These are phyloP conservation scores for Schizochytrium sp. DNA, from an alignment of 108 stramenopile species.

Conservation along the genomic window DNA sequence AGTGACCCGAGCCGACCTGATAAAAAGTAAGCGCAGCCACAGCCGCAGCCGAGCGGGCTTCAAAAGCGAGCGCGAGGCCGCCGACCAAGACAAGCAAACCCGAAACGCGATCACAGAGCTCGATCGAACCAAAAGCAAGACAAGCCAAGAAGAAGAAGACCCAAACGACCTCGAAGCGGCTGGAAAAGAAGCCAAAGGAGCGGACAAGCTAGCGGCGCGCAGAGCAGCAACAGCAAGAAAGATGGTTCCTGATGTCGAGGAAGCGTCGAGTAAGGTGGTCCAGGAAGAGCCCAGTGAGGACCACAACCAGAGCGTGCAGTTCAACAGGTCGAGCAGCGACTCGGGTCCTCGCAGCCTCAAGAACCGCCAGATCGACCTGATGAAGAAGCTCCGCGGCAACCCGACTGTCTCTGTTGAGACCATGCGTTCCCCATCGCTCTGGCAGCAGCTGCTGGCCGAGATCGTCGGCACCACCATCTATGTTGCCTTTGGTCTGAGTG, in stretches of 20 bases:
- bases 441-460: slow-evolving; percentile 52
- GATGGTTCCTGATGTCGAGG: not conserved
- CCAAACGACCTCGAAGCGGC: not conserved
- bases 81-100: no score
- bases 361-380: not conserved
- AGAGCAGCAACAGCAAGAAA: not conserved
- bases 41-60: no score
- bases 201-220: no score
- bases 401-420: not conserved
- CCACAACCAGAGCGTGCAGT: not conserved
- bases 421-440: not conserved
- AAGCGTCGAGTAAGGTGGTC: not conserved
- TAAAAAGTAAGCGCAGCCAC: no score
- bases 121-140: no score
- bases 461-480: slow-evolving; percentile 50
- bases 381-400: not conserved
- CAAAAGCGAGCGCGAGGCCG: no score
- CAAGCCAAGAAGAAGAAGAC: not conserved
- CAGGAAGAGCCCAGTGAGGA: not conserved
- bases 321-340: not conserved
- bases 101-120: no score
- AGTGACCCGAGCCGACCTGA: no score
- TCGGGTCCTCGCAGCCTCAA: not conserved
- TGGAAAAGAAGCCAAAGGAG: not conserved
- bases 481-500: slow-evolving; percentile 45